Percentiles rank a stretch among this genome's conserved stretches.
These are phyloP conservation scores for Quercus wislizeni DNA, from an alignment of 306 rosid species.

Conservation along the genomic window DNA sequence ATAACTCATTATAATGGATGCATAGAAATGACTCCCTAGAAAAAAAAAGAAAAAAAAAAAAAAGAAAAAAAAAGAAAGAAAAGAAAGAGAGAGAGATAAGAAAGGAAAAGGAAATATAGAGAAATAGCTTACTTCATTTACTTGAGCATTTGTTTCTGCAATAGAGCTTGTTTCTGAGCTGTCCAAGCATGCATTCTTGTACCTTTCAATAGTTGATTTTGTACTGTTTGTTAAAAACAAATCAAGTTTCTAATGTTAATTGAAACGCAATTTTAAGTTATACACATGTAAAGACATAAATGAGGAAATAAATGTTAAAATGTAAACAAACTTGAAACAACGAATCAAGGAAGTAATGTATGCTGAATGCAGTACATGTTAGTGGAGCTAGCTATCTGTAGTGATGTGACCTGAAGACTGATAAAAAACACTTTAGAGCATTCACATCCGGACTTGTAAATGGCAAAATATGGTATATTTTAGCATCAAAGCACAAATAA, in stretches of 20 bases:
- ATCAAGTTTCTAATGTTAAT: background rate
- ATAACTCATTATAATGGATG: background rate
- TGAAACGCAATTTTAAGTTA: background rate
- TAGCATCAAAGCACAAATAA: too few relatives aligned
- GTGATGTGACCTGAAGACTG: background rate
- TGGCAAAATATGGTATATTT: too few relatives aligned
- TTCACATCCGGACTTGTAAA: too few relatives aligned
- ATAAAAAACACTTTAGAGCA: background rate
- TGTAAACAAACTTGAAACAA: background rate
- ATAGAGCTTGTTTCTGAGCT: constrained; percentile 53
- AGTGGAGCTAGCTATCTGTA: background rate
- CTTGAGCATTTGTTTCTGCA: constrained; percentile 87
- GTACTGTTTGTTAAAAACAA: constrained; percentile 38
- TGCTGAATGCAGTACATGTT: too few relatives aligned
- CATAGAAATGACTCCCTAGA: background rate
- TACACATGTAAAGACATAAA: background rate
- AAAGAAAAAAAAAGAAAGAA: background rate
- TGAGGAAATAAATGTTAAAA: background rate
- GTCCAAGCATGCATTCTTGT: constrained; percentile 84
- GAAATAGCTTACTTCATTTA: constrained; percentile 55
- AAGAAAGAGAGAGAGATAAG: background rate
- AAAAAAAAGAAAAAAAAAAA: background rate
- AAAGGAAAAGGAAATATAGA: background rate
- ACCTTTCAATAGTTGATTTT: constrained; percentile 81
- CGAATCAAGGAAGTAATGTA: background rate